Base-by-base conservation (phyloP, 805 yeast genomes). In the Candida taoyuanica region DNA sequence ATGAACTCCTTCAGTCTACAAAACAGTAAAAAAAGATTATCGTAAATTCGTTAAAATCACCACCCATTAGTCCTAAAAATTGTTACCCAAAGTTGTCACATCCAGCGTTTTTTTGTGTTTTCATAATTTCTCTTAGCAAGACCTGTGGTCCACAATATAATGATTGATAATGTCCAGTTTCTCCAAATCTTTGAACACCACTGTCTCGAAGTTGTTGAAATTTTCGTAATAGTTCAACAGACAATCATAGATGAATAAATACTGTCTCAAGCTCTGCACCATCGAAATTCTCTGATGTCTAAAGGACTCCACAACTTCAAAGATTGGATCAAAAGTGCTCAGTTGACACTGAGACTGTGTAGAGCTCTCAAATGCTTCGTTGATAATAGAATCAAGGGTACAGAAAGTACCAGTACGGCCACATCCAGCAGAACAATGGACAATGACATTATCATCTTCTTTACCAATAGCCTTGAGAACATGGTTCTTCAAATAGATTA, bases 361-460 rank as follows among this genome's bases (percentile, higher is more conserved):
- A 4, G n/a, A 11, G 17, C 18, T 23, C 17, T 31, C 36, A 31
- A 31, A 29, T n/a, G 34, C 31, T 37, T 47, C 46, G 34, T 80
- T 73, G 25, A 76, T 60, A 17, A 71, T 66, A 0, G 81, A 69
- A 53, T 85, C 94, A 17, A 83, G 63, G 1, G 87, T 76, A 44
- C 88, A 77, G 55, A 81, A 82, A 2, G 96, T 85, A 2, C 98
- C 98, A 0, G 98, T 87, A 41, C 98, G 68, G 15, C 98, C 98
- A 55, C 95, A 88, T 0, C 98, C 98, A 2, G 98, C 98, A 6
- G 96, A 86, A 56, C 98, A 91, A 61, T 91, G 98, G 18, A 84
- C 85, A 32, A 87, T 56, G 5, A 79, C 70, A 1, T 64, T 56
- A 7, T 49, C 41, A 7, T 44, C 30, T 30, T 39, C 42, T n/a